phyloP scores from a whole-genome alignment of 164 flowering plant species.

The Tinospora cordifolia region DNA sequence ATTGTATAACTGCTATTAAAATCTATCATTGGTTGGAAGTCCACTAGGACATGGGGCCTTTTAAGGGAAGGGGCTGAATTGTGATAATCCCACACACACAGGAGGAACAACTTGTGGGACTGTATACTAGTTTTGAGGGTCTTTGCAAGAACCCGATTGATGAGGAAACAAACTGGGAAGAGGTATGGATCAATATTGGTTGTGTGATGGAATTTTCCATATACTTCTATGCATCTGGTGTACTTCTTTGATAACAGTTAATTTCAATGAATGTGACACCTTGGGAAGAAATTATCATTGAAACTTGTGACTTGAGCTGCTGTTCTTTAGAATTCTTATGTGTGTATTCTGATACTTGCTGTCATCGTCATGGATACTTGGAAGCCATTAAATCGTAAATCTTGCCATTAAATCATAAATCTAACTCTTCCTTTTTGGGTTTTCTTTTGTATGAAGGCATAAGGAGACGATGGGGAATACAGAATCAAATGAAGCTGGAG shows the following conservation, averaged over 20 bases:
- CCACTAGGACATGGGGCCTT: no score
- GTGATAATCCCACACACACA: no score
- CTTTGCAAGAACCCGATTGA: not conserved
- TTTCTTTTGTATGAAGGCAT: not conserved
- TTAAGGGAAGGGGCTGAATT: no score
- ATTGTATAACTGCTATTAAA: no score
- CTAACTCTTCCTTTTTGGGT: not conserved
- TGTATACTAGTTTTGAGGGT: not conserved
- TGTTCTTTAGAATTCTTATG: not conserved
- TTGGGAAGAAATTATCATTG: not conserved
- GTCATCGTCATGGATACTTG: no score
- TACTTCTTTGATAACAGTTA: not conserved
- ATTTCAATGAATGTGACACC: not conserved
- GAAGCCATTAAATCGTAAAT: not conserved
- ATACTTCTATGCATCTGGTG: not conserved
- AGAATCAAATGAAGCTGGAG: slow-evolving; percentile 4
- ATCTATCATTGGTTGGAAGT: no score
- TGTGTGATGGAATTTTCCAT: not conserved
- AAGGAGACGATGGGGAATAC: slow-evolving; percentile 8
- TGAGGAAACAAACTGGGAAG: not conserved
- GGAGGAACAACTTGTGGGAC: no score
- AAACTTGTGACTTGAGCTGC: not conserved
- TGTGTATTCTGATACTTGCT: not conserved
- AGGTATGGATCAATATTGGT: not conserved
- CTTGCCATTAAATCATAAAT: not conserved